Percentiles rank a stretch among this genome's conserved stretches.
phyloP scores from a whole-genome alignment of 768 basidiomycete genomes.

The Saitozyma podzolica region DNA sequence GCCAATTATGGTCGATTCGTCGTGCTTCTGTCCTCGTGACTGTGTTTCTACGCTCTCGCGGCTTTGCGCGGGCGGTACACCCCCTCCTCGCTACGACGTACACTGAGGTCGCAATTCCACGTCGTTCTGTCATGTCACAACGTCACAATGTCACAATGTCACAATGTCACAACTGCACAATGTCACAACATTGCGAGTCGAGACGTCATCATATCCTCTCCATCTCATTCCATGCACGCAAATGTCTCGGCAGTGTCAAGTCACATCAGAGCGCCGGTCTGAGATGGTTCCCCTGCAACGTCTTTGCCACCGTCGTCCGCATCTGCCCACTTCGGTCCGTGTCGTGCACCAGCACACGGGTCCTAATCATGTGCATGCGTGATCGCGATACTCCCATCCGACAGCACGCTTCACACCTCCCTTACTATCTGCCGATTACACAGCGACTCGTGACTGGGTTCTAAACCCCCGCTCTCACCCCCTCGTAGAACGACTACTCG shows the following conservation, averaged over 20 bases:
- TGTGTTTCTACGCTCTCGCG: constrained; percentile 6
- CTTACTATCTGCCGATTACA: neutral
- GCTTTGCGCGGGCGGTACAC: neutral
- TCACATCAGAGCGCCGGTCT: no score
- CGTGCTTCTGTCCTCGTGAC: neutral
- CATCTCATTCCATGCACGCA: neutral
- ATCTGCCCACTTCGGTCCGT: neutral
- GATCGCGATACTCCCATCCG: neutral
- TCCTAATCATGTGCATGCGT: neutral
- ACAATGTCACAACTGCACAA: neutral
- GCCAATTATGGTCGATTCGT: neutral
- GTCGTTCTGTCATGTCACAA: neutral
- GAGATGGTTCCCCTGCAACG: no score
- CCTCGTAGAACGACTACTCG: constrained; percentile 9
- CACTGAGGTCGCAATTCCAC: neutral
- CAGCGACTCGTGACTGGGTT: neutral
- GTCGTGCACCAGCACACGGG: neutral
- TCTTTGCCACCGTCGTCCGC: neutral
- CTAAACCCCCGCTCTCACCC: constrained; percentile 3
- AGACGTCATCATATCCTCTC: neutral
- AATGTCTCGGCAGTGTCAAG: no score
- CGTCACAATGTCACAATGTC: neutral
- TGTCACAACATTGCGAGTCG: neutral
- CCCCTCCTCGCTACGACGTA: neutral
- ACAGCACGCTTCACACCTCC: neutral